A percentile compares a stretch with the other conserved stretches of the same genome.
Evolutionary conservation across 1,284 basidiomycete species (phyloP).

Genomic region (Neotropicomus parvogracilis): DNA sequence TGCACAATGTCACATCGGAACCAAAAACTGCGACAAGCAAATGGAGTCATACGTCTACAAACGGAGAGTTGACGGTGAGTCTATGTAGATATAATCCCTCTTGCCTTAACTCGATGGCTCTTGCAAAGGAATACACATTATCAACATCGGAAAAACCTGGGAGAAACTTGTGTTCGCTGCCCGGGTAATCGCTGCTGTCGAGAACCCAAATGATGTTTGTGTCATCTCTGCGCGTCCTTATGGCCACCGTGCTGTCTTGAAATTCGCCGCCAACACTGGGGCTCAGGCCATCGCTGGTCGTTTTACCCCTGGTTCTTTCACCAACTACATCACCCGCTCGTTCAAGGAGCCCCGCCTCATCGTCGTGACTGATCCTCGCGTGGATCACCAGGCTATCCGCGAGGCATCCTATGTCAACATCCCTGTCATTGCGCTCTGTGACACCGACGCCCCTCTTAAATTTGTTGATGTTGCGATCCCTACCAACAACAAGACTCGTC

Average conservation of each 20-base stretch:
- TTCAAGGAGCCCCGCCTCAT: constrained; percentile 99
- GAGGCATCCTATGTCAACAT: constrained; percentile 99
- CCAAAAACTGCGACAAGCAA: constrained; percentile 98
- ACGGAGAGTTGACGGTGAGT: constrained; percentile 88
- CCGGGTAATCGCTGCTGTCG: constrained; percentile 90
- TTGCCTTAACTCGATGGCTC: constrained; percentile 8
- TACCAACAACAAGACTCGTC: constrained; percentile 98
- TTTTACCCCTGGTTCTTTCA: constrained; percentile 98
- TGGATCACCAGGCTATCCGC: constrained; percentile 99
- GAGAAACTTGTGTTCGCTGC: constrained; percentile 97
- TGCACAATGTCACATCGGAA: constrained; percentile 95
- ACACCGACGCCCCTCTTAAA: constrained; percentile 96
- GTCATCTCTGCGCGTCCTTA: constrained; percentile 98
- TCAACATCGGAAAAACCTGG: constrained; percentile 99
- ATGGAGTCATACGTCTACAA: constrained; percentile 99
- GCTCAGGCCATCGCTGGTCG: constrained; percentile 98
- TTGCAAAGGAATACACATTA: constrained; percentile 81
- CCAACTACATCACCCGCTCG: constrained; percentile 99
- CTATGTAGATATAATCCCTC: neutral
- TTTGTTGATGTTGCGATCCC: constrained; percentile 99
- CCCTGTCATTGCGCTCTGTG: constrained; percentile 97
- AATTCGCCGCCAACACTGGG: constrained; percentile 96
- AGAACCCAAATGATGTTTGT: constrained; percentile 97
- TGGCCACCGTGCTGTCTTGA: constrained; percentile 98
- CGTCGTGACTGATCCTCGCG: constrained; percentile 96